Evolutionary conservation across 805 yeast genomes (phyloP), one percentile per base, ranked within the genome.

Genomic region (Candida patagonica): DNA sequence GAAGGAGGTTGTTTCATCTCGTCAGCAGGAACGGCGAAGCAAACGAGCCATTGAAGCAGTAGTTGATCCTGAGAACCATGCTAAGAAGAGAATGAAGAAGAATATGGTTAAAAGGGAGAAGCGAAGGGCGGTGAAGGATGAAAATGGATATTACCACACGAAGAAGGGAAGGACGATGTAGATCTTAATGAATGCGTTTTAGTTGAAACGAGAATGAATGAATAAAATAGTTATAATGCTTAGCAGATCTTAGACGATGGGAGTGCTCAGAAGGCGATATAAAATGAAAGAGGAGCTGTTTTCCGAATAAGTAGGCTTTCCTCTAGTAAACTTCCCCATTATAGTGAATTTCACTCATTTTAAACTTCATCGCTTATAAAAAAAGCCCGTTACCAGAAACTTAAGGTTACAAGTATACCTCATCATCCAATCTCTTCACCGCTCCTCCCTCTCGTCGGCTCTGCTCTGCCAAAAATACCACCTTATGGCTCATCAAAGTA

Each of bases 21-120:
- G 85, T 58, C 73, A 96, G 53, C 71, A 71, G 43, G 94, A 85
- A 36, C 75, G 96, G 60, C 76, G 70, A 55, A 72, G 82, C 0
- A 80, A 78, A 54, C 70, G 87, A 42, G 81, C 94, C 0, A 78
- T 81, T 43, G 62, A 85, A 55, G 81, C 86, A 2, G 68, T 88
- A 8, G 72, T 70, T 16, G 82, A 80, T 3, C 97, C 97, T 1
- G 95, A 81, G 12, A 61, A 73, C 30, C 79, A 85, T n/a, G 92
- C 95, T 1, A 73, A 71, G 48, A 74, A 83, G 59, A 84, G 81
- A 62, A 54, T 84, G 53, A 79, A 69, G 61, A 84, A 82, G 58
- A 94, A 88, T 62, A 75, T 70, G 27, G 73, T 79, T 51, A 71
- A 74, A 22, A 76, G 88, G 57, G 92, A 82, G 46, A 83, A 80